Conservation (phyloP, 2,329 filamentous ascomycete species). For the Periconia macrospinosa region DNA sequence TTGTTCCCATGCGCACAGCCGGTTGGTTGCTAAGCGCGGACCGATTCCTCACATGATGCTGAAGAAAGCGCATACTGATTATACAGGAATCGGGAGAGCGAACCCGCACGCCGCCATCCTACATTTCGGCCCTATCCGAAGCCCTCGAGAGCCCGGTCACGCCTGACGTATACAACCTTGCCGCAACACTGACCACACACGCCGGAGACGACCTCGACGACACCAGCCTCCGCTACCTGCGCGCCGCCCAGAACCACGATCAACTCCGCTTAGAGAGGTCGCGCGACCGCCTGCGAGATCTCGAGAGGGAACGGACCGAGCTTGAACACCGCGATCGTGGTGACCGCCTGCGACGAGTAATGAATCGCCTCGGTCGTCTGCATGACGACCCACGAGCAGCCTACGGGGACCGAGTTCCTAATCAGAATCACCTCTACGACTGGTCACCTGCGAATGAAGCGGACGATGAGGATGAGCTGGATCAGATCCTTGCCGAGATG, state of each 20-base stretch:
- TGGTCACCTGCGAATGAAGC: slow-evolving; percentile 56
- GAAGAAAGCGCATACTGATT: slow-evolving; percentile 2
- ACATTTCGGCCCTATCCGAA: slow-evolving; percentile 51
- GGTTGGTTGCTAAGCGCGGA: background rate
- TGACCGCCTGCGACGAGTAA: slow-evolving; percentile 46
- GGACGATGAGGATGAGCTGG: slow-evolving; percentile 42
- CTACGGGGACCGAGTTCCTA: slow-evolving; percentile 59
- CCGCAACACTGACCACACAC: slow-evolving; percentile 52
- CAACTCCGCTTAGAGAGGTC: slow-evolving; percentile 33
- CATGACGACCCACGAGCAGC: slow-evolving; percentile 44
- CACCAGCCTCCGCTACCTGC: slow-evolving; percentile 36
- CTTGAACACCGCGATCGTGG: slow-evolving; percentile 41
- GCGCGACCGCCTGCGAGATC: slow-evolving; percentile 18
- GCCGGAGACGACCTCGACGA: slow-evolving; percentile 39
- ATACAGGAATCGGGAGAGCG: slow-evolving; percentile 24
- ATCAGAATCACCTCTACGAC: slow-evolving; percentile 60
- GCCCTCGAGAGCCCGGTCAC: slow-evolving; percentile 50
- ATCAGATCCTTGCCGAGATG: slow-evolving; percentile 45
- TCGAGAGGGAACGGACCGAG: slow-evolving; percentile 39
- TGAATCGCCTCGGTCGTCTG: slow-evolving; percentile 49
- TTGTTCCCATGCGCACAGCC: background rate
- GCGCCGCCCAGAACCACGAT: slow-evolving; percentile 43
- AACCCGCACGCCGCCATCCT: slow-evolving; percentile 36
- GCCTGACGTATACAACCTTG: slow-evolving; percentile 49
- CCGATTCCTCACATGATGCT: background rate